Base-by-base conservation (phyloP, 441 rosid species). In the Populus hybrid region DNA sequence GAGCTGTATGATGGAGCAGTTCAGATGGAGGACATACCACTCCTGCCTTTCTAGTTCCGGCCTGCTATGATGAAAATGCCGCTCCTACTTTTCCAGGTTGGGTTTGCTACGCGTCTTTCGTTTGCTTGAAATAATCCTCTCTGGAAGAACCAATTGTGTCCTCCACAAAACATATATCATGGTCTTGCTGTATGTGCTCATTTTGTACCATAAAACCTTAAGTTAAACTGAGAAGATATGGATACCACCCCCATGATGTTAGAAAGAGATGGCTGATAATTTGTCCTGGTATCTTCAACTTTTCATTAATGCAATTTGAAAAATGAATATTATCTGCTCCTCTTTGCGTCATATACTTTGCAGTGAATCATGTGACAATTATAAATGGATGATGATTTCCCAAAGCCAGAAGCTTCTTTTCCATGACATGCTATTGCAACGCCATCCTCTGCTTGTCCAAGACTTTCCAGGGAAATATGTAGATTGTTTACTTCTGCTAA, bases 101-200 rank as follows among this genome's bases (percentile, higher is more conserved):
- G 71, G 75, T 28, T 75, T 2, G 7, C 61, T 74, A 9, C 40
- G 32, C 1, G 6, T 64, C 14, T 26, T 9, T 28, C 38, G 28
- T 69, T 53, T 46, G 71, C 73, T 64, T 73, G 67, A 74, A 81
- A 81, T 81, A 76, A 79, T 32, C 16, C 14, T 8, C 63, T 50
- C 19, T 50, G 57, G 57, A 46, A 46, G 57, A 42, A 46, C 57
- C 16, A 14, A 12, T 1, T 14, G 57, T 46, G 57, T 46, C 50
- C 57, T 46, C 5, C 57, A 46, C 57, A 46, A 4, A 46, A 46
- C 5, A 14, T 46, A 0, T 4, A 14, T 14, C 6, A 11, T 3
- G 57, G 57, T 3, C 57, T 46, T 46, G 18, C 57, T 14, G 57
- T 12, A 14, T 46, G 53, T 12, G 16, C 53, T 46, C 1, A 46